Conservation (phyloP, 805 yeast species). For the Cyberlindnera nakhonratchasimensis region DNA sequence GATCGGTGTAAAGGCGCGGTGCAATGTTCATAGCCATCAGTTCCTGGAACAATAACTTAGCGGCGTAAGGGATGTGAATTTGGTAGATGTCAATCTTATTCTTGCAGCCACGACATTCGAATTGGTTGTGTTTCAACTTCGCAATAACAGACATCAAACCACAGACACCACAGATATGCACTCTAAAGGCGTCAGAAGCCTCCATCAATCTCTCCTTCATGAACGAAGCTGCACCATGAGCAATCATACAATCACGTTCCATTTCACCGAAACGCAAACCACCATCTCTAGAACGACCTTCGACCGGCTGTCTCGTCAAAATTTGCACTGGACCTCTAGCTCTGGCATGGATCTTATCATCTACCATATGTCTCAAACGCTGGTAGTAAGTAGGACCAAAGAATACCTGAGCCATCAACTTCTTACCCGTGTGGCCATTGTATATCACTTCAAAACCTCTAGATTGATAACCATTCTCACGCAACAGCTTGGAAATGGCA, state of each 20-base stretch:
- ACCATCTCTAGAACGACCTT: slow-evolving; percentile 99
- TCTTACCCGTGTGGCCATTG: slow-evolving; percentile 98
- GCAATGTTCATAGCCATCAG: slow-evolving; percentile 99
- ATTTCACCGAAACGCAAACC: slow-evolving; percentile 98
- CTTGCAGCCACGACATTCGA: slow-evolving; percentile 97
- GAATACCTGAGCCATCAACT: slow-evolving; percentile 96
- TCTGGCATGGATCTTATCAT: slow-evolving; percentile 97
- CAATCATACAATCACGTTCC: slow-evolving; percentile 99
- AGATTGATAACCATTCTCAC: slow-evolving; percentile 96
- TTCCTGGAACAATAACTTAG: slow-evolving; percentile 96
- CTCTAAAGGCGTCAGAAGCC: slow-evolving; percentile 98
- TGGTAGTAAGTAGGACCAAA: slow-evolving; percentile 99
- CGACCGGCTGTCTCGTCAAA: slow-evolving; percentile 96
- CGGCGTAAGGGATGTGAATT: slow-evolving; percentile 97
- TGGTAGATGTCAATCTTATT: slow-evolving; percentile 98
- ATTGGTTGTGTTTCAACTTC: slow-evolving; percentile 93
- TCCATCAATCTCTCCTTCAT: slow-evolving; percentile 97
- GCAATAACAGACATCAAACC: slow-evolving; percentile 98
- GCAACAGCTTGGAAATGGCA: slow-evolving; percentile 84
- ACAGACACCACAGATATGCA: slow-evolving; percentile 96
- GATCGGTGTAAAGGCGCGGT: slow-evolving; percentile 94
- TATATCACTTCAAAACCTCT: slow-evolving; percentile 99
- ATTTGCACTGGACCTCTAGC: slow-evolving; percentile 99
- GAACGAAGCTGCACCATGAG: slow-evolving; percentile 99
- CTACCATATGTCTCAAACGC: slow-evolving; percentile 98